These are phyloP conservation scores for Micromonas commoda DNA, from an alignment of 139 green algal genomes.

Conservation along the genomic window DNA sequence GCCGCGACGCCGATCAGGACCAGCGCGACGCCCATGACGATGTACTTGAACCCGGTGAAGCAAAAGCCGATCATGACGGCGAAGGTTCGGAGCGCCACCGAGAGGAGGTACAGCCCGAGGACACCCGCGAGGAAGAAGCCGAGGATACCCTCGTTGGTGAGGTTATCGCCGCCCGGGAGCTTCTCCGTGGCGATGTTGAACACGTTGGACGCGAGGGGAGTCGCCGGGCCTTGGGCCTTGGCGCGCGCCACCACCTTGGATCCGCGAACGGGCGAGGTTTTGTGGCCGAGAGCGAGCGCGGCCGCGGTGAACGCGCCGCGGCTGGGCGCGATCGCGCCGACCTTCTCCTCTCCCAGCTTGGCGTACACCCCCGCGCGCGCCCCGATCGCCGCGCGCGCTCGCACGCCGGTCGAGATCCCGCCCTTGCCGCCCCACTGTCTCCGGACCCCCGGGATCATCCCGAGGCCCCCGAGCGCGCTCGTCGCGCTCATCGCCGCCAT, in stretches of 20 bases:
- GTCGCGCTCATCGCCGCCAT: no score
- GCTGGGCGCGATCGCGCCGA: background rate
- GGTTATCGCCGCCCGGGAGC: background rate
- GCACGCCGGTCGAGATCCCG: background rate
- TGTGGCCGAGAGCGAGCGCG: background rate
- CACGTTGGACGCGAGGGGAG: no score
- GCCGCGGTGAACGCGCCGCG: background rate
- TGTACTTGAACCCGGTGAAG: background rate
- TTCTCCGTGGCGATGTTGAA: background rate
- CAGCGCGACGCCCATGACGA: background rate
- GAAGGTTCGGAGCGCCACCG: background rate
- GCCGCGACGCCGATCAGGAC: background rate
- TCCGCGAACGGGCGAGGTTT: no score
- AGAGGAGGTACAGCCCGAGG: background rate
- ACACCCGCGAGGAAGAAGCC: background rate
- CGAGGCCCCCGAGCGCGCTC: no score
- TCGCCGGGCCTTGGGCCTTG: no score
- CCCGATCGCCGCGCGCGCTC: background rate
- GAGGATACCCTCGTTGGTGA: background rate
- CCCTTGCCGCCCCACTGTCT: no score
- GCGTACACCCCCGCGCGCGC: background rate
- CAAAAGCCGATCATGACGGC: background rate
- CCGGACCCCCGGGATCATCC: no score
- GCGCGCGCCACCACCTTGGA: no score
- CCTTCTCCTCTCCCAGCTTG: no score